Evolutionary conservation across 1,284 basidiomycete species (phyloP).

Genomic region (Pholiota adiposa): DNA sequence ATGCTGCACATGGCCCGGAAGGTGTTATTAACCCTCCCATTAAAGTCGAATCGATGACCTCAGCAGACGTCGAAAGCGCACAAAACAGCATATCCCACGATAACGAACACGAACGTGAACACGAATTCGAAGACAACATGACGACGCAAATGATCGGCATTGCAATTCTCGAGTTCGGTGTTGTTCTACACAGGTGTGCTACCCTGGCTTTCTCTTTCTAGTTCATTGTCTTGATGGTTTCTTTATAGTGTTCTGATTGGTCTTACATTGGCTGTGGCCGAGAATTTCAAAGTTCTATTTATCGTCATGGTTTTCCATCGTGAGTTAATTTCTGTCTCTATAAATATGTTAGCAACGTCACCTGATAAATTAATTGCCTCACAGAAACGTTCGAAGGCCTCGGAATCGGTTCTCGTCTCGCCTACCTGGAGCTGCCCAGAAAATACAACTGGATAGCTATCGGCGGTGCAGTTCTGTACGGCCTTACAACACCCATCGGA

Average conservation of each 20-base stretch:
- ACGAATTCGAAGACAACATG: constrained; percentile 45
- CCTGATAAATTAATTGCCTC: constrained; percentile 11
- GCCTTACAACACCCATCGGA: constrained; percentile 82
- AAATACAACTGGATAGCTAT: constrained; percentile 67
- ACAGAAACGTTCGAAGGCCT: constrained; percentile 91
- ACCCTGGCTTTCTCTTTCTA: background rate
- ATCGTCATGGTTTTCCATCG: constrained; percentile 92
- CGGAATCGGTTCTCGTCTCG: constrained; percentile 86
- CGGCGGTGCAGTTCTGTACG: constrained; percentile 70
- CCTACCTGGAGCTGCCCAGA: constrained; percentile 69
- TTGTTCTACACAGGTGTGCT: constrained; percentile 78
- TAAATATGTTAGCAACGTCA: background rate
- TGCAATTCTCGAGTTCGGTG: constrained; percentile 90
- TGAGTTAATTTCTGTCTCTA: constrained; percentile 37
- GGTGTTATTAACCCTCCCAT: constrained; percentile 18
- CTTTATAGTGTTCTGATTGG: constrained; percentile 82
- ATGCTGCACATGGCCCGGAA: constrained; percentile 76
- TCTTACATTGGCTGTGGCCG: constrained; percentile 88
- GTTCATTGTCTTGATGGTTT: background rate
- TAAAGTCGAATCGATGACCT: constrained; percentile 22
- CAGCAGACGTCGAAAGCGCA: constrained; percentile 30
- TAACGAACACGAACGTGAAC: constrained; percentile 6
- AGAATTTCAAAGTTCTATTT: constrained; percentile 84
- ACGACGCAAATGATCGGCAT: constrained; percentile 85
- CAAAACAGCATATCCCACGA: constrained; percentile 11